A percentile compares a stretch with the other conserved stretches of the same genome.
These are phyloP conservation scores for Globisporangium rhizosaccharum DNA, from an alignment of 352 stramenopile species.

Conservation along the genomic window DNA sequence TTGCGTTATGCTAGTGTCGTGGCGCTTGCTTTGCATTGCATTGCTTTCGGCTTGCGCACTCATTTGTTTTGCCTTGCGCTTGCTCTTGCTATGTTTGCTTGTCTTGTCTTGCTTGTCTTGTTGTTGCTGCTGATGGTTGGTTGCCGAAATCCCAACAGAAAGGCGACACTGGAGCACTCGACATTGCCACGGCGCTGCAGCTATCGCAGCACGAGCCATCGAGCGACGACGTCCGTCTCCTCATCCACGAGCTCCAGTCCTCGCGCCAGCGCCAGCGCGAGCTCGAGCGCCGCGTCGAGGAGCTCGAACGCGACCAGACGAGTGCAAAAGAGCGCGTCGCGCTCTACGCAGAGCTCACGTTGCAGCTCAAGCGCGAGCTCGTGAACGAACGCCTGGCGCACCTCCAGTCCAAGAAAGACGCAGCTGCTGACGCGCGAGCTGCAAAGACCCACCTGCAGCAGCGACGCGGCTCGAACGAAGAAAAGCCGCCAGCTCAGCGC, in stretches of 20 bases:
- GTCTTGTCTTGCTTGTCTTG: not conserved
- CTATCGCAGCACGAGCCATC: not conserved
- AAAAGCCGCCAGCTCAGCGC: slow-evolving; percentile 15
- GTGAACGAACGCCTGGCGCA: slow-evolving; percentile 72
- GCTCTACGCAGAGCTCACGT: slow-evolving; percentile 47
- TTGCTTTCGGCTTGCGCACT: not conserved
- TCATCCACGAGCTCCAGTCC: slow-evolving; percentile 21
- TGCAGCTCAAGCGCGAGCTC: slow-evolving; percentile 70
- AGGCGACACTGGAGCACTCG: slow-evolving; percentile 3
- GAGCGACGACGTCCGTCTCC: slow-evolving; percentile 13
- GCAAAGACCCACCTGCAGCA: not conserved
- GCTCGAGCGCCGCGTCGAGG: slow-evolving; percentile 38
- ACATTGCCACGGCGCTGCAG: not conserved
- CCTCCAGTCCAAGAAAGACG: slow-evolving; percentile 64
- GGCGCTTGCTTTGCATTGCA: not conserved
- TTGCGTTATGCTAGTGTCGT: not conserved
- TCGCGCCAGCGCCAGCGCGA: slow-evolving; percentile 21
- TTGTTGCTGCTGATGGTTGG: not conserved
- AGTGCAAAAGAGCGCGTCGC: slow-evolving; percentile 41
- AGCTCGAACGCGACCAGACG: slow-evolving; percentile 51
- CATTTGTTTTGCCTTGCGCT: not conserved
- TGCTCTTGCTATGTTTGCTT: not conserved
- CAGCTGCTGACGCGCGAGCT: slow-evolving; percentile 40
- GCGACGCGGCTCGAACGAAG: slow-evolving; percentile 19
- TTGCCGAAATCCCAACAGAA: slow-evolving; percentile 6